Evolutionary conservation across 257 asterid genomes (phyloP), one percentile per base, ranked within the genome.

Genomic region (Craterostigma plantagineum): DNA sequence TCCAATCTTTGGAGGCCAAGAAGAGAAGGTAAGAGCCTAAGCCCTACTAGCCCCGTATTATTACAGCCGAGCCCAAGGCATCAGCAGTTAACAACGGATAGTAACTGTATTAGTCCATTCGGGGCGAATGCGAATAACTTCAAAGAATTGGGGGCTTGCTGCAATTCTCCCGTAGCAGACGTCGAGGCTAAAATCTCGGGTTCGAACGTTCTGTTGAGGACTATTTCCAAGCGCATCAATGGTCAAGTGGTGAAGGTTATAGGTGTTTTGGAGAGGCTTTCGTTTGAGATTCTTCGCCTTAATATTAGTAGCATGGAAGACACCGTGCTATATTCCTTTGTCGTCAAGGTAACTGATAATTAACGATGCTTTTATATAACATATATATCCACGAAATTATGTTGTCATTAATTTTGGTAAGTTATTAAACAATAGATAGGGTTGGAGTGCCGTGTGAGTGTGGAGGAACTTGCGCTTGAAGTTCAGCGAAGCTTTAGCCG

Each of bases 251-350:
- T 75, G 49, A 76, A 61, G 77, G 68, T 86, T 23, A 69, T 86
- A 58, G 45, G 18, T 15, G 70, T 76, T n/a, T 42, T 81, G 64
- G 93, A 82, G 76, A 70, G 55, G 15, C 76, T 71, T 48, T 69
- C 65, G 23, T 72, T 87, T 27, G 80, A 87, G 57, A 76, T 82
- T 44, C 93, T 82, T 53, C 94, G 76, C 61, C 63, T 82, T 73
- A 82, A 76, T 60, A 71, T 87, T 69, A 78, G 90, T 48, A 81
- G 78, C 79, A 81, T 87, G 92, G 95, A 82, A 30, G 97, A 87
- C 38, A 79, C 92, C n/a, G 93, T 81, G n/a, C 79, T 87, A 2
- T 68, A 73, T 76, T 78, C 95, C 48, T 82, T 87, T 55, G 78
- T 79, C 59, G 64, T 87, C 63, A 82, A 87, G 97, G 95, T 83